Conservation (phyloP, 2,329 filamentous ascomycete genomes). For the Fusarium bactridioides region DNA sequence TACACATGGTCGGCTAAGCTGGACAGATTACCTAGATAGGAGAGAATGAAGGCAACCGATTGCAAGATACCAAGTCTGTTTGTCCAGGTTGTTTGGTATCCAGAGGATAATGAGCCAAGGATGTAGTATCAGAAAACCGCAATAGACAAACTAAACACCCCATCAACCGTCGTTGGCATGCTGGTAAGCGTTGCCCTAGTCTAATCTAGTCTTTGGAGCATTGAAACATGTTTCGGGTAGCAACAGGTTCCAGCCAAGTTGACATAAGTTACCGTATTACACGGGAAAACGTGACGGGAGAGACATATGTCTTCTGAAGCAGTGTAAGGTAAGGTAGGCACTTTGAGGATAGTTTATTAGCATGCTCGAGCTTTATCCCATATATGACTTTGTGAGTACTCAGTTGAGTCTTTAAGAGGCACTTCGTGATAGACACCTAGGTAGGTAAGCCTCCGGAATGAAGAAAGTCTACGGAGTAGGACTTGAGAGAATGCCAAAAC, state of each 20-base stretch:
- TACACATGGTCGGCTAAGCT: neutral
- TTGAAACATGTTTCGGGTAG: slow-evolving; percentile 30
- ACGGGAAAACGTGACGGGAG: neutral
- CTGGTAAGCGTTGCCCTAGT: neutral
- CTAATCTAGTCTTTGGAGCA: neutral
- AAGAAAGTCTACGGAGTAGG: neutral
- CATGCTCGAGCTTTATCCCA: neutral
- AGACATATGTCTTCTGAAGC: neutral
- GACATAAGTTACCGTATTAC: neutral
- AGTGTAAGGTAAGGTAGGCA: neutral
- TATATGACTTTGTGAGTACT: neutral
- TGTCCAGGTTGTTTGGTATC: neutral
- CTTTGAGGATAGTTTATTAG: neutral
- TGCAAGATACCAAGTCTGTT: neutral
- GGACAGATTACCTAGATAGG: neutral
- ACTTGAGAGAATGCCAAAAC: neutral
- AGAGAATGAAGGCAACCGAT: neutral
- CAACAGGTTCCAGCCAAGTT: neutral
- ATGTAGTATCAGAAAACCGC: neutral
- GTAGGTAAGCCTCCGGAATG: neutral
- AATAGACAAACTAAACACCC: neutral
- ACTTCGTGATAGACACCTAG: neutral
- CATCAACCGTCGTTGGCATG: neutral
- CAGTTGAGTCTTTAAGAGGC: neutral
- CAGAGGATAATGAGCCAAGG: neutral